phyloP scores from a whole-genome alignment of 805 yeast genomes.

The Jamesozyma rosinii region DNA sequence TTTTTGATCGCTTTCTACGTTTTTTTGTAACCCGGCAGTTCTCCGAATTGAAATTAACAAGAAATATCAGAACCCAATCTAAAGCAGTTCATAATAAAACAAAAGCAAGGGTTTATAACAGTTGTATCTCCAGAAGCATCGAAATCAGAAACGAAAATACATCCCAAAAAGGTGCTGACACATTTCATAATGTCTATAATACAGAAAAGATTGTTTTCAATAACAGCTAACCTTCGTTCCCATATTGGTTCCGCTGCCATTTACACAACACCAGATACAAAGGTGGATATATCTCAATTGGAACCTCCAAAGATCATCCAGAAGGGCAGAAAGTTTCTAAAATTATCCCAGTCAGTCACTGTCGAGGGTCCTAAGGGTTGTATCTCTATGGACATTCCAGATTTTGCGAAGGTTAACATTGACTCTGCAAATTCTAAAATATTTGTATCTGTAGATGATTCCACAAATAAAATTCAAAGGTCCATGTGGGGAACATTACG shows the following conservation, averaged over 20 bases:
- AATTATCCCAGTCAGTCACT: conserved; percentile 47
- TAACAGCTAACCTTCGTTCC: conserved; percentile 32
- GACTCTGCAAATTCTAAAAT: conserved; percentile 31
- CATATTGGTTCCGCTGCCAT: conserved; percentile 80
- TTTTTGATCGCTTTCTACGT: background rate
- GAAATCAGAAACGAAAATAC: no score
- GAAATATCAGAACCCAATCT: background rate
- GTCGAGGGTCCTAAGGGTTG: conserved; percentile 74
- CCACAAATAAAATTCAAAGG: conserved; percentile 55
- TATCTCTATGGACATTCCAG: conserved; percentile 57
- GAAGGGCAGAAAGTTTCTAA: conserved; percentile 54
- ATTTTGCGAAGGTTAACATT: conserved; percentile 44
- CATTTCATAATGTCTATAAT: conserved; percentile 2
- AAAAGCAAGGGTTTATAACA: background rate
- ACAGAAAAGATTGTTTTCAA: conserved; percentile 3
- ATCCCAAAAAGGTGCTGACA: background rate
- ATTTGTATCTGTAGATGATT: conserved; percentile 48
- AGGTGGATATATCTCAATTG: conserved; percentile 33
- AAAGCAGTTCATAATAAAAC: background rate
- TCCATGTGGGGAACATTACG: conserved; percentile 95
- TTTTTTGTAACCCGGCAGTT: background rate
- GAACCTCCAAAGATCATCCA: conserved; percentile 49
- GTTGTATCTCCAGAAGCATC: background rate
- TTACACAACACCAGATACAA: conserved; percentile 53
- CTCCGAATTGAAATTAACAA: background rate